Evolutionary conservation across 1,284 basidiomycete genomes (phyloP).

Genomic region (Pyrrhoderma lamaoense): DNA sequence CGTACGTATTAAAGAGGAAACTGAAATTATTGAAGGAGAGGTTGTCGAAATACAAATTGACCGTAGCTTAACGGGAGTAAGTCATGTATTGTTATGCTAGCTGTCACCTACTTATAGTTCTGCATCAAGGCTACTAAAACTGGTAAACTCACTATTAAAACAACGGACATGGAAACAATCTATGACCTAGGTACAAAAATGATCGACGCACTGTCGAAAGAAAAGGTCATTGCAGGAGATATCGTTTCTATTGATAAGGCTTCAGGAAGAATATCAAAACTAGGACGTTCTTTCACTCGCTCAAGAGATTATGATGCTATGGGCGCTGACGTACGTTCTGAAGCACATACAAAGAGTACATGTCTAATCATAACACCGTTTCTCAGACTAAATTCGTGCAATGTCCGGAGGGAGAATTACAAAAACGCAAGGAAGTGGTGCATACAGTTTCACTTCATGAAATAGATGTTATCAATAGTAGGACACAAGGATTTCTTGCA

Average conservation of each 20-base stretch:
- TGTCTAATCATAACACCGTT: background rate
- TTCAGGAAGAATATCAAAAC: slow-evolving; percentile 93
- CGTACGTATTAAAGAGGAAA: slow-evolving; percentile 96
- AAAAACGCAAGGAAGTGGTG: slow-evolving; percentile 93
- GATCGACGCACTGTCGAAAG: slow-evolving; percentile 95
- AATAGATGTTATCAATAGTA: slow-evolving; percentile 98
- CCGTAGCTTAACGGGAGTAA: slow-evolving; percentile 89
- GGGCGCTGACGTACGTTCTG: slow-evolving; percentile 82
- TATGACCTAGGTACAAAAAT: slow-evolving; percentile 99
- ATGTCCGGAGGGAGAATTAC: slow-evolving; percentile 96
- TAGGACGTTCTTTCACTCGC: slow-evolving; percentile 91
- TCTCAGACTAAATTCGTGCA: slow-evolving; percentile 91
- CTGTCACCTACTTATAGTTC: slow-evolving; percentile 7
- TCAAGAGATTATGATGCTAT: slow-evolving; percentile 98
- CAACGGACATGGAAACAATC: slow-evolving; percentile 99
- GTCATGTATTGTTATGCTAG: slow-evolving; percentile 23
- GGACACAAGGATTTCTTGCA: slow-evolving; percentile 87
- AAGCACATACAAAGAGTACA: slow-evolving; percentile 3
- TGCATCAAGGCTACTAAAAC: slow-evolving; percentile 87
- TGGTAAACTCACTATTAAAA: slow-evolving; percentile 96
- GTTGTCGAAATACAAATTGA: slow-evolving; percentile 99
- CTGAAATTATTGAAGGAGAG: slow-evolving; percentile 96
- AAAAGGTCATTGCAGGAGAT: slow-evolving; percentile 95
- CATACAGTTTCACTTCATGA: slow-evolving; percentile 98
- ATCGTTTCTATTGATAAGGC: slow-evolving; percentile 97